Evolutionary conservation across 1,284 basidiomycete genomes (phyloP), one percentile per base, ranked within the genome.

Genomic region (Irpex sp.): DNA sequence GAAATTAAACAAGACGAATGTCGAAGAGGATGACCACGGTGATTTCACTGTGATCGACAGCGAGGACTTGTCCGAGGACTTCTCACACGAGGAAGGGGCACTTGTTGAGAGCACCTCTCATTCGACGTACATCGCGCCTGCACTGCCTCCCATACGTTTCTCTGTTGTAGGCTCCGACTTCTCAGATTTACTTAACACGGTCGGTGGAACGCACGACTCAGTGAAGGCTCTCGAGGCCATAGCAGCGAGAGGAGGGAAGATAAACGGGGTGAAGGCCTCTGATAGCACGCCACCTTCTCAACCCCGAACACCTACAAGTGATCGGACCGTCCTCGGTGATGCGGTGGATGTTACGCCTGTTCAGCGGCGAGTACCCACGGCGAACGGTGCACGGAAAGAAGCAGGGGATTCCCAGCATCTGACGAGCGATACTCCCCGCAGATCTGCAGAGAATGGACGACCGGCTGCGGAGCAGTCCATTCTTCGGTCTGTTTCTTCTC

Each of bases 91-190:
- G 67, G 83, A 84, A 1, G 86, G 86, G 67, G 82, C 84, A 1
- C 81, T 83, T 1, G 83, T 89, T 17, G 83, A 89, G 72, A 82
- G 80, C 59, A 85, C 82, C n/a, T 87, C 86, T 15, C 83, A 82
- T 67, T 80, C 89, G 11, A 92, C 90, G 17, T 92, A 86, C 72
- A 91, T 92, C 60, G 88, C 89, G 1, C 91, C 91, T 51, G 90
- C 90, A 4, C 77, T 93, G 35, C 91, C 90, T 3, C 91, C 91
- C 0, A 92, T 93, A 68, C 85, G 92, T 26, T 89, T 93, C 71
- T 94, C 92, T 7, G 85, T 95, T 80, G 89, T 86, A 67, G 82
- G 86, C 49, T 80, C 84, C 1, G 93, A 95, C 73, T 93, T 95
- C 67, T 84, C 89, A 0, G 88, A 90, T 64, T 73, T 92, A 17